Base-by-base conservation (phyloP, 108 stramenopile genomes). In the Schizochytrium sp. region DNA sequence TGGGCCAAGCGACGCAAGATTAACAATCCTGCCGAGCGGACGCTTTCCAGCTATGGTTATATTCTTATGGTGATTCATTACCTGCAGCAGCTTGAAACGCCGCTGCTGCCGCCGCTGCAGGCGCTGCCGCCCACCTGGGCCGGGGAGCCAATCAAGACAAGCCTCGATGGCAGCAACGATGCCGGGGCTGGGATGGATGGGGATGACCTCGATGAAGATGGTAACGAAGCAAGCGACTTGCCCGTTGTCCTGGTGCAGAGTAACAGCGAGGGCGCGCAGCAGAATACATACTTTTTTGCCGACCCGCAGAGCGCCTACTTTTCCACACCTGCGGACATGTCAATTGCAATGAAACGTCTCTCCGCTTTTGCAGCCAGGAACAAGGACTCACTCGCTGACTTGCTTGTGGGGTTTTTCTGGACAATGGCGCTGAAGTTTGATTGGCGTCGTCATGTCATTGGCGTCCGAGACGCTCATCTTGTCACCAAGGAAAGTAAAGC, bases 21-120 rank as follows among this genome's bases (percentile, higher is more conserved):
- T 44, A 99, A 99, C 95, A 94, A 96, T 72, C 97, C 99, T 53
- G 93, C 95, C 45, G 94, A 95, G 58, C 97, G 97, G 71, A 99
- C 98, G 25, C 93, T 99, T 88, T 96, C 95, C 91, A 96, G 96
- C 72, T 99, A 99, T 90, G 99, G 98, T 5, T 99, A 97, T 93
- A 93, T 99, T 87, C 89, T 99, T 41, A 95, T 96, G 95, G 92
- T 99, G 44, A 87, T 98, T 51, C 95, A 98, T 89, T 99, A 96
- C 94, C 94, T 99, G 72, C 98, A 76, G 45, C 48, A 41, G 28
- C 34, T 58, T 12, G 44, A 72, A 18, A 90, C 89, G 60, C 98
- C 98, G 0, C 89, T 98, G 71, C 93, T 99, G 5, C 98, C 98
- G 0, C 98, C 98, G 91, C 92, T 99, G 25, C 98, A 99, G 91